Conservation (phyloP, 768 basidiomycete species). For the Lyophyllum semitale region DNA sequence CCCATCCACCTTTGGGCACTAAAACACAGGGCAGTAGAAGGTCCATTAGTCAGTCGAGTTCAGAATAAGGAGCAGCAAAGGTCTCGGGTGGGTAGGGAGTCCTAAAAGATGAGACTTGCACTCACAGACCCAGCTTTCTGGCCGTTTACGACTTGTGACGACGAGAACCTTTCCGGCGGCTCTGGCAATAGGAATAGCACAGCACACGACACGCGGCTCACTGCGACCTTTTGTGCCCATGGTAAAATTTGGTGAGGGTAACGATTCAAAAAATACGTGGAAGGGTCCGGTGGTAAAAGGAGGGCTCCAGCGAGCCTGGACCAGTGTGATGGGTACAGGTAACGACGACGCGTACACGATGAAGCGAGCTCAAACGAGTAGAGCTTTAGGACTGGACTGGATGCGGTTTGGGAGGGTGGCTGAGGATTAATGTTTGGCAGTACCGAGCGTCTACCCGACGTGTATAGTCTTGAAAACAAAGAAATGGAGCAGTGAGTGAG, state of each 20-base stretch:
- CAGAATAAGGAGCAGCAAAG: background rate
- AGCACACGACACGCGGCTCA: constrained; percentile 85
- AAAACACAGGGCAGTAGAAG: constrained; percentile 10
- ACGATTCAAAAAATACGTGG: constrained; percentile 6
- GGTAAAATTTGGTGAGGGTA: constrained; percentile 12
- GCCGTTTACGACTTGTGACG: constrained; percentile 81
- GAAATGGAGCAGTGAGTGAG: background rate
- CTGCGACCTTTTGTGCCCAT: constrained; percentile 76
- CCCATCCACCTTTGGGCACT: constrained; percentile 96
- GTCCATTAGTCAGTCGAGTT: constrained; percentile 9
- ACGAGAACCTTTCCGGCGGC: constrained; percentile 78
- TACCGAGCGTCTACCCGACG: background rate
- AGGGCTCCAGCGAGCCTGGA: constrained; percentile 30
- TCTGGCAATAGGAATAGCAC: constrained; percentile 82
- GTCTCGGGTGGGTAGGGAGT: constrained; percentile 10
- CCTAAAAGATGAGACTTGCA: constrained; percentile 28
- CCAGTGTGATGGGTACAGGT: constrained; percentile 18
- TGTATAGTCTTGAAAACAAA: background rate
- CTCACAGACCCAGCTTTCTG: constrained; percentile 88
- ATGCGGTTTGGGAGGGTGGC: background rate
- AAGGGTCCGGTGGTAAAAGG: constrained; percentile 6
- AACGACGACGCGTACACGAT: constrained; percentile 25
- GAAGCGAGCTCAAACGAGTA: constrained; percentile 10
- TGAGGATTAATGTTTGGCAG: background rate
- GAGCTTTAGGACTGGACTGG: constrained; percentile 3